phyloP scores from a whole-genome alignment of 2,329 filamentous ascomycete species.

The Moelleriella libera region DNA sequence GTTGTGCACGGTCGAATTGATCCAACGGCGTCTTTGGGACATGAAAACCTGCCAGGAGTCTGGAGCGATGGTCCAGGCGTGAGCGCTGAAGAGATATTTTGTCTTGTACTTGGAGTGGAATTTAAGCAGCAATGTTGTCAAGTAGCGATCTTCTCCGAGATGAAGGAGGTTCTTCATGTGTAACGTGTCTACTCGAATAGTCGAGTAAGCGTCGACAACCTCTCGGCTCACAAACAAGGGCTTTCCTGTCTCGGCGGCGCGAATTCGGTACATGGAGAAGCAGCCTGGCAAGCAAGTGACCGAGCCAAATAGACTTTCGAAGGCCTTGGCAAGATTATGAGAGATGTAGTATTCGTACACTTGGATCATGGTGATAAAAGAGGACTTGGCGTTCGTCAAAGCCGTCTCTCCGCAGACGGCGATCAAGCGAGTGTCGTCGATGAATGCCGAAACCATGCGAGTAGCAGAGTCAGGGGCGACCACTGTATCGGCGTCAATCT shows the following conservation, averaged over 20 bases:
- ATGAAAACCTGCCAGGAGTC: constrained; percentile 91
- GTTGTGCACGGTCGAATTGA: constrained; percentile 98
- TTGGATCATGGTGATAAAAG: constrained; percentile 97
- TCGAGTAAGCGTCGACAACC: constrained; percentile 73
- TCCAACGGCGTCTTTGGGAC: constrained; percentile 97
- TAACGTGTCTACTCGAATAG: constrained; percentile 91
- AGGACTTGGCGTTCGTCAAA: constrained; percentile 82
- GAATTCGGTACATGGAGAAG: constrained; percentile 98
- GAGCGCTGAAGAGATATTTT: constrained; percentile 84
- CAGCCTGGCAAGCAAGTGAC: constrained; percentile 97
- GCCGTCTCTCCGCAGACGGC: constrained; percentile 91
- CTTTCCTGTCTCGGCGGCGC: constrained; percentile 86
- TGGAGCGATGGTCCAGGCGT: constrained; percentile 94
- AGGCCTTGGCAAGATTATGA: constrained; percentile 91
- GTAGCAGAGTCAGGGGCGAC: constrained; percentile 82
- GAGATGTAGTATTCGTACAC: constrained; percentile 99
- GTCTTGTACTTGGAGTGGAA: constrained; percentile 92
- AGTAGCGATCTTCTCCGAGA: constrained; percentile 91
- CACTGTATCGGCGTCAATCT: constrained; percentile 95
- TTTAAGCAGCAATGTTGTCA: constrained; percentile 90
- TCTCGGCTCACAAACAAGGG: constrained; percentile 92
- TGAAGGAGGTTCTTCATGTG: constrained; percentile 99
- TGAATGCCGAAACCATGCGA: constrained; percentile 80
- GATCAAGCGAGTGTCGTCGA: constrained; percentile 86
- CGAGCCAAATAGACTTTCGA: constrained; percentile 91